Base-by-base conservation (phyloP, 2,329 filamentous ascomycete species). In the Penicillium corylophilum region DNA sequence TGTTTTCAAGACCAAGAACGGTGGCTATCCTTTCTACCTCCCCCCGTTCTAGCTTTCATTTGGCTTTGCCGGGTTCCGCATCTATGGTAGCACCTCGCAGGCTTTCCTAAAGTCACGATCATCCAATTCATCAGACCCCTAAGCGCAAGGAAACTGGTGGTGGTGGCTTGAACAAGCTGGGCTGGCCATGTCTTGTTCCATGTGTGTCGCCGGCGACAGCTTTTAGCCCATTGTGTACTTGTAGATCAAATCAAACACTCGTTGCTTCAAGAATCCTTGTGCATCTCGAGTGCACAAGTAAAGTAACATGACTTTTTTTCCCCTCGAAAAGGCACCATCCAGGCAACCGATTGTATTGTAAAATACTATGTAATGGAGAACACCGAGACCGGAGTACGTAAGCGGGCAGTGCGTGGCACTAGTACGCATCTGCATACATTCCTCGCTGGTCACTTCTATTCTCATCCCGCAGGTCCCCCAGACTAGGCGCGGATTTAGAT, bases 1-100 rank as follows among this genome's bases (percentile, higher is more conserved):
- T 74, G 80, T 96, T 57, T 99, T 99, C 82, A 85, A 92, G 64
- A 79, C 88, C 64, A 99, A 99, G 85, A 99, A 97, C 69, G 85
- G 86, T 29, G 90, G 90, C 22, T 99, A 99, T 74, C 92, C 92
- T 15, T 96, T 97, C 76, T 91, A 86, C 67, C 81, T 99, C 55
- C 94, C 94, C 49, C 94, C 94, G 10, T 97, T 99, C 73, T 86
- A 79, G 40, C n/a, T 13, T 13, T 33, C 12, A 24, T 41, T n/a
- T 13, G 18, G 18, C 18, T 10, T 5, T 38, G 20, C 3, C 16
- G 35, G 9, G 33, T 18, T 36, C 33, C 7, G 18, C n/a, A 35
- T 18, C 9, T n/a, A 35, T 18, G 33, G 33, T 18, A 33, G n/a
- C 15, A 33, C 16, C 15, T 33, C 33, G 7, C 33, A 18, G 16